Conservation (phyloP, 768 basidiomycete genomes). For the Russula brevipes region DNA sequence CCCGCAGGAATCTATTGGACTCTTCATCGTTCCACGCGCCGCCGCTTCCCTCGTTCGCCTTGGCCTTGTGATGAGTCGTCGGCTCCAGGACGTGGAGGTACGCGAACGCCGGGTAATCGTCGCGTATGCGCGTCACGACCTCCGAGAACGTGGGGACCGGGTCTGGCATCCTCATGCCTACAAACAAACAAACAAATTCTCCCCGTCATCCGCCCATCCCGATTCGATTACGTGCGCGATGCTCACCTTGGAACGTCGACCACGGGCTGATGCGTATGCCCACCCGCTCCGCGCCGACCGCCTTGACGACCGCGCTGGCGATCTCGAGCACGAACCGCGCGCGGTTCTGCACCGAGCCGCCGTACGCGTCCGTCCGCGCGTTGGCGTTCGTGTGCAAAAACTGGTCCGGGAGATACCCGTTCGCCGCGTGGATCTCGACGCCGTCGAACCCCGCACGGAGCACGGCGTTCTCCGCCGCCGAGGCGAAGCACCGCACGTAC, state of each 20-base stretch:
- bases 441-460: constrained; percentile 32
- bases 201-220: too few species aligned
- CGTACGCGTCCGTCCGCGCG: constrained; percentile 42
- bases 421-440: constrained; percentile 32
- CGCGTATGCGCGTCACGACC: constrained; percentile 28
- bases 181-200: too few species aligned
- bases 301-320: constrained; percentile 34
- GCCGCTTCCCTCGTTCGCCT: not conserved
- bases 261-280: constrained; percentile 37
- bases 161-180: constrained; percentile 23
- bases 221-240: too few species aligned
- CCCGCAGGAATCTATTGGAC: constrained; percentile 20
- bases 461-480: constrained; percentile 38
- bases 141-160: constrained; percentile 30
- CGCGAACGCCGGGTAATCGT: constrained; percentile 16
- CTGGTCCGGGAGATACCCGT: constrained; percentile 35
- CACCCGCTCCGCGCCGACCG: constrained; percentile 35
- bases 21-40: not conserved
- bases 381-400: constrained; percentile 37
- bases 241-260: constrained; percentile 8
- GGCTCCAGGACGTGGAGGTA: constrained; percentile 35
- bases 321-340: constrained; percentile 38
- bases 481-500: constrained; percentile 29
- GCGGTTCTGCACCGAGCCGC: constrained; percentile 45
- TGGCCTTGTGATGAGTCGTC: not conserved